These are phyloP conservation scores for Paraphaeosphaeria sporulosa DNA, from an alignment of 2,329 filamentous ascomycete species.

Conservation along the genomic window DNA sequence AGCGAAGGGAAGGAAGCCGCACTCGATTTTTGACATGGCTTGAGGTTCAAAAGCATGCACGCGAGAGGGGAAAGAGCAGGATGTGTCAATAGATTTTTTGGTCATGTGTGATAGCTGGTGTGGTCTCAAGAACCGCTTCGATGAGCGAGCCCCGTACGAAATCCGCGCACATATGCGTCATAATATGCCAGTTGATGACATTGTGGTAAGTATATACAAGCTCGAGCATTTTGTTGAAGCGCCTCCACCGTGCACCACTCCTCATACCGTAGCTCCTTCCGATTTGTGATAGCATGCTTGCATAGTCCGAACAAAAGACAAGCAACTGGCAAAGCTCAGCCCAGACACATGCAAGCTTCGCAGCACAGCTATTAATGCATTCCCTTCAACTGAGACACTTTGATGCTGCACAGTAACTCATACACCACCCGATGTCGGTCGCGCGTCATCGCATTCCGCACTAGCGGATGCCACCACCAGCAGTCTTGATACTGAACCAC, in stretches of 20 bases:
- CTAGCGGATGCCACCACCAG: neutral
- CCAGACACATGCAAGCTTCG: neutral
- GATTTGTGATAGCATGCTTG: neutral
- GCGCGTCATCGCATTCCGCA: neutral
- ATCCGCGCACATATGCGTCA: neutral
- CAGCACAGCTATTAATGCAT: no score
- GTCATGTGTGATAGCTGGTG: neutral
- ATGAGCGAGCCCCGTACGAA: neutral
- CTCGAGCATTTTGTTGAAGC: neutral
- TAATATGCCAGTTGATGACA: neutral
- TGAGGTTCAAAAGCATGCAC: neutral
- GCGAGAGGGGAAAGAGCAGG: neutral
- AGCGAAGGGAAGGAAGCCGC: neutral
- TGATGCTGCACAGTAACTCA: no score
- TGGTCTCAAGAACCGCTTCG: neutral
- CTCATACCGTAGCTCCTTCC: neutral
- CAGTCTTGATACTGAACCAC: constrained; percentile 2
- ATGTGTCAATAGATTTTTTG: neutral
- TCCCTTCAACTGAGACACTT: no score
- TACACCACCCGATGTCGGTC: no score
- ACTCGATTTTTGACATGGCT: neutral
- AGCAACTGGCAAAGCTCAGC: neutral
- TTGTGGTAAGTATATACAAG: neutral
- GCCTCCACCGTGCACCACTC: neutral
- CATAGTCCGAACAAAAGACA: neutral